A percentile compares a stretch with the other conserved stretches of the same genome.
These are phyloP conservation scores for Albophoma yamanashiensis DNA, from an alignment of 2,329 filamentous ascomycete species.

Conservation along the genomic window DNA sequence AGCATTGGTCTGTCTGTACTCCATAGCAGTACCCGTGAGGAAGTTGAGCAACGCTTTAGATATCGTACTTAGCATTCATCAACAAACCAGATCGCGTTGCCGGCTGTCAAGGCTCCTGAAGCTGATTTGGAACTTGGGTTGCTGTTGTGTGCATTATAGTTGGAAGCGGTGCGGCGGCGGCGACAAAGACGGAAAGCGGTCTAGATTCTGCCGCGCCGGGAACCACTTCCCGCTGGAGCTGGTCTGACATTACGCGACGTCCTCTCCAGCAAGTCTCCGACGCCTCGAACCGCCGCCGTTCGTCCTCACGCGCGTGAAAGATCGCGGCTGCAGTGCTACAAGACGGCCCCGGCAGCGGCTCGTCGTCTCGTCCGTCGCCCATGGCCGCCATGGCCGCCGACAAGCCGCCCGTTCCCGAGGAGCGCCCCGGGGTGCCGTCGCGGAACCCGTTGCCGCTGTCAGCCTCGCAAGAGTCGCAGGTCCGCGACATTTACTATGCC, in stretches of 20 bases:
- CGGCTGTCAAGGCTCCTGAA: background rate
- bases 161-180: no score
- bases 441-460: constrained; percentile 77
- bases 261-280: background rate
- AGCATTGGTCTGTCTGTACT: background rate
- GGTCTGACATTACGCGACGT: background rate
- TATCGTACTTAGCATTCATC: background rate
- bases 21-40: no score
- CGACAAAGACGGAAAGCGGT: constrained; percentile 3
- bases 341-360: background rate
- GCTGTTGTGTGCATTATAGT: no score
- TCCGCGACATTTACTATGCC: constrained; percentile 70
- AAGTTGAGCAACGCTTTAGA: background rate
- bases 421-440: constrained; percentile 39
- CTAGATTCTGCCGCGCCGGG: background rate
- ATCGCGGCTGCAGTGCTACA: background rate
- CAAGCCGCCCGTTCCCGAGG: constrained; percentile 21
- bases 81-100: background rate
- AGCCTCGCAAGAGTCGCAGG: constrained; percentile 69
- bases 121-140: background rate
- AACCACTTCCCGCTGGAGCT: background rate
- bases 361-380: background rate
- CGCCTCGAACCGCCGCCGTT: background rate
- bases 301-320: background rate
- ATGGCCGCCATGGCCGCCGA: constrained; percentile 24